Percentiles rank a stretch among this genome's conserved stretches.
These are phyloP conservation scores for Exophiala sideris DNA, from an alignment of 2,329 filamentous ascomycete genomes.

Conservation along the genomic window DNA sequence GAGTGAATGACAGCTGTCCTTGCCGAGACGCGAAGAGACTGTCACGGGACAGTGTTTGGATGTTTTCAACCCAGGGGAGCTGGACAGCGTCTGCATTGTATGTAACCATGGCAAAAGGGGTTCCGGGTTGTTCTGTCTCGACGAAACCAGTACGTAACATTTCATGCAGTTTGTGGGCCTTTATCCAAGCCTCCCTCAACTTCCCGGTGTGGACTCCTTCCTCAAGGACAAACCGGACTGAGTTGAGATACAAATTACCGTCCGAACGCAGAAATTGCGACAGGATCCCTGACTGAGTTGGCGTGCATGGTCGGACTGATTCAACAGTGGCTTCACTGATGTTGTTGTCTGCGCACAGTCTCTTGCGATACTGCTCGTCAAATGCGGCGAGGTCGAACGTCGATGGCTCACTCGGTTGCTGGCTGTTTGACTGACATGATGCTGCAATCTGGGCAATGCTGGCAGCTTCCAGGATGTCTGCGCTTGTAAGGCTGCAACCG, in stretches of 20 bases:
- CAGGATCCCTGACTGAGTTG: slow-evolving; percentile 75
- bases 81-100: slow-evolving; percentile 40
- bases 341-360: slow-evolving; percentile 8
- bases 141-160: slow-evolving; percentile 76
- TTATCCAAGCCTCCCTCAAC: slow-evolving; percentile 59
- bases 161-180: slow-evolving; percentile 54
- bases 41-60: not conserved
- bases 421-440: slow-evolving; percentile 9
- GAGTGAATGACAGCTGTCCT: slow-evolving; percentile 3
- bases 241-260: slow-evolving; percentile 73
- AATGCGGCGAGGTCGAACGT: slow-evolving; percentile 52
- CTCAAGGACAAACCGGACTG: slow-evolving; percentile 55
- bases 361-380: slow-evolving; percentile 40
- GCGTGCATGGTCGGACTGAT: slow-evolving; percentile 70
- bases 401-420: not conserved
- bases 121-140: slow-evolving; percentile 56
- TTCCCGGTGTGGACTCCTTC: slow-evolving; percentile 35
- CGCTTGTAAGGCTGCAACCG: slow-evolving; percentile 59
- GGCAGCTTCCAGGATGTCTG: slow-evolving; percentile 66
- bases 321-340: slow-evolving; percentile 43
- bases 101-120: slow-evolving; percentile 72
- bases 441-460: slow-evolving; percentile 24
- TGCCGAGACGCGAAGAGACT: not conserved
- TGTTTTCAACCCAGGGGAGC: slow-evolving; percentile 41
- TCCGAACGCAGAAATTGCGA: slow-evolving; percentile 67